phyloP scores from a whole-genome alignment of 1,284 basidiomycete species.

The Sanghuangporus baumii region DNA sequence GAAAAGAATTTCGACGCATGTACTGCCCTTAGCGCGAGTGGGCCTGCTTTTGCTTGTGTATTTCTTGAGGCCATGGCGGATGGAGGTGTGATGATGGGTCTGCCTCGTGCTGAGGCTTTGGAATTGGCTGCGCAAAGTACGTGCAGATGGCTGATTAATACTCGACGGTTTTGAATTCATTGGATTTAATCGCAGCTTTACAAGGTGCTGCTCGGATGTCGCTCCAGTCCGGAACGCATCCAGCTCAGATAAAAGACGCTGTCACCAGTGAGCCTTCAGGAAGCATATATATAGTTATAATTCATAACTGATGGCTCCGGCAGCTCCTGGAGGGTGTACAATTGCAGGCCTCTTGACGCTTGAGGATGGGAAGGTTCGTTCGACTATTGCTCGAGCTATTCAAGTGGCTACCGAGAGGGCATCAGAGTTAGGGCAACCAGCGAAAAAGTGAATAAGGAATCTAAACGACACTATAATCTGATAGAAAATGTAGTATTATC shows the following conservation, averaged over 20 bases:
- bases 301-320: constrained; percentile 3
- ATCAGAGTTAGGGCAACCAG: constrained; percentile 65
- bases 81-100: constrained; percentile 99
- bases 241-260: constrained; percentile 95
- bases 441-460: constrained; percentile 12
- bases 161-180: constrained; percentile 3
- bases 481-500: constrained; percentile 22
- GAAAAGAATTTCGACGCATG: constrained; percentile 99
- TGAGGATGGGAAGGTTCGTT: constrained; percentile 92
- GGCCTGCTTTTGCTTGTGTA: constrained; percentile 95
- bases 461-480: background rate
- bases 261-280: constrained; percentile 77
- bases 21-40: constrained; percentile 93
- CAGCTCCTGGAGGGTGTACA: constrained; percentile 97
- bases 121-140: constrained; percentile 95
- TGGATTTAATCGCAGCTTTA: constrained; percentile 53
- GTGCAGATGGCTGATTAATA: background rate
- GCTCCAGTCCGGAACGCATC: constrained; percentile 82
- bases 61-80: constrained; percentile 99
- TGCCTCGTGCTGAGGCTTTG: constrained; percentile 89
- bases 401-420: constrained; percentile 90
- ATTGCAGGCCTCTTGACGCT: constrained; percentile 94
- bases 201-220: constrained; percentile 98
- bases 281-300: background rate
- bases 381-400: constrained; percentile 93